Evolutionary conservation across 116 monocot species (phyloP).

Genomic region (Iris pallida): DNA sequence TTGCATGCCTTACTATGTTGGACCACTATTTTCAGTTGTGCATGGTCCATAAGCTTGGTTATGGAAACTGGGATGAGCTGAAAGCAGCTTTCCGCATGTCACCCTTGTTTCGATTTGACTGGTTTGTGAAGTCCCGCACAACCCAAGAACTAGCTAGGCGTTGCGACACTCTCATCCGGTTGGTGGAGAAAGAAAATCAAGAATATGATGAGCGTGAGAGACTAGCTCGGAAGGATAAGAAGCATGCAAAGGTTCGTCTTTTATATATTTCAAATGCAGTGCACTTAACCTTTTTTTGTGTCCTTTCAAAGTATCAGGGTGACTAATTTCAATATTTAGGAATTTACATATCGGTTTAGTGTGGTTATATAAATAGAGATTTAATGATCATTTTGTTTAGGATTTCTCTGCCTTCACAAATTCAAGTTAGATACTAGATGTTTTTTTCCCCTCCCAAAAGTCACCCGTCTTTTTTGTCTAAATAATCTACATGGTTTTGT

Average conservation of each 20-base stretch:
- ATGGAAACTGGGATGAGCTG: slow-evolving; percentile 97
- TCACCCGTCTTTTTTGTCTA: too few species aligned
- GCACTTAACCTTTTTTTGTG: too few species aligned
- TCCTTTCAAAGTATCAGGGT: too few species aligned
- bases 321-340: too few species aligned
- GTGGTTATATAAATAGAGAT: too few species aligned
- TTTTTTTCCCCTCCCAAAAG: too few species aligned
- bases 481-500: too few species aligned
- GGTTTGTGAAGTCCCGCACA: slow-evolving; percentile 98
- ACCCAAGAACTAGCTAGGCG: slow-evolving; percentile 90
- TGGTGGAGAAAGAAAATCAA: slow-evolving; percentile 96
- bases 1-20: neutral
- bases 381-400: too few species aligned
- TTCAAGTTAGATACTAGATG: too few species aligned
- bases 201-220: slow-evolving; percentile 88
- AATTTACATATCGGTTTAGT: too few species aligned
- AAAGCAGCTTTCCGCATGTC: slow-evolving; percentile 87
- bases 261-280: too few species aligned
- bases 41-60: slow-evolving; percentile 96
- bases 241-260: slow-evolving; percentile 54
- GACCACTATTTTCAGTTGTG: slow-evolving; percentile 52
- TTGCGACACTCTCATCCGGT: slow-evolving; percentile 89
- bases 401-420: too few species aligned
- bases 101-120: slow-evolving; percentile 92
- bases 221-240: slow-evolving; percentile 83